Conservation (phyloP, 2,329 filamentous ascomycete species). For the Colletotrichum filicis region DNA sequence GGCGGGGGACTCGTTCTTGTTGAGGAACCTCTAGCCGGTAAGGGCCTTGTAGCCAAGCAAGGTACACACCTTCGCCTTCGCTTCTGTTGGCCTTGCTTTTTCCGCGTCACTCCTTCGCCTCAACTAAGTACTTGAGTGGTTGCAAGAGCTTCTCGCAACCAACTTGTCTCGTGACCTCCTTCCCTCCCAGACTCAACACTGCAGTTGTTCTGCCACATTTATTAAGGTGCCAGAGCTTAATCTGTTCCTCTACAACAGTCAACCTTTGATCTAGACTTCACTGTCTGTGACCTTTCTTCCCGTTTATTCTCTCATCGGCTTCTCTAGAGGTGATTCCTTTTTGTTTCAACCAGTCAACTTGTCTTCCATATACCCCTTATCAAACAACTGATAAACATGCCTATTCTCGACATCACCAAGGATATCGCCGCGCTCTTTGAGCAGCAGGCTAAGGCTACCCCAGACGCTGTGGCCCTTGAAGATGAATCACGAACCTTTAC, state of each 20-base stretch:
- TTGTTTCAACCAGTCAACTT: background rate
- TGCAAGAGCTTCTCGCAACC: conserved; percentile 29
- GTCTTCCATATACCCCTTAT: background rate
- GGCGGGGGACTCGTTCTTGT: conserved; percentile 21
- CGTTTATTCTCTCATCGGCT: background rate
- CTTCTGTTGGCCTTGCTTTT: conserved; percentile 8
- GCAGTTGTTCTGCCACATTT: conserved; percentile 10
- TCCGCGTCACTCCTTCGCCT: conserved; percentile 16
- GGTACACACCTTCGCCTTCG: conserved; percentile 11
- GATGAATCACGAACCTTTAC: conserved; percentile 75
- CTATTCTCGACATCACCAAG: conserved; percentile 76
- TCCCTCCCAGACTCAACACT: conserved; percentile 23
- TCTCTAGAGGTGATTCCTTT: background rate
- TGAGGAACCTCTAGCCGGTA: conserved; percentile 29
- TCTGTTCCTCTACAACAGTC: background rate
- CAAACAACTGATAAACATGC: conserved; percentile 56
- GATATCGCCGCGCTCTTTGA: conserved; percentile 79
- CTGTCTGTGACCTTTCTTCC: background rate
- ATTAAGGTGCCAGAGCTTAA: conserved; percentile 8
- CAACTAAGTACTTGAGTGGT: conserved; percentile 7
- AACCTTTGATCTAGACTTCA: background rate
- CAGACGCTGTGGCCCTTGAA: conserved; percentile 77
- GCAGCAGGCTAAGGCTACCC: conserved; percentile 75
- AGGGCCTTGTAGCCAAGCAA: conserved; percentile 29
- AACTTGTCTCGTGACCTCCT: conserved; percentile 35